Conservation (phyloP, 345 rosid genomes). For the Brassica nigra region DNA sequence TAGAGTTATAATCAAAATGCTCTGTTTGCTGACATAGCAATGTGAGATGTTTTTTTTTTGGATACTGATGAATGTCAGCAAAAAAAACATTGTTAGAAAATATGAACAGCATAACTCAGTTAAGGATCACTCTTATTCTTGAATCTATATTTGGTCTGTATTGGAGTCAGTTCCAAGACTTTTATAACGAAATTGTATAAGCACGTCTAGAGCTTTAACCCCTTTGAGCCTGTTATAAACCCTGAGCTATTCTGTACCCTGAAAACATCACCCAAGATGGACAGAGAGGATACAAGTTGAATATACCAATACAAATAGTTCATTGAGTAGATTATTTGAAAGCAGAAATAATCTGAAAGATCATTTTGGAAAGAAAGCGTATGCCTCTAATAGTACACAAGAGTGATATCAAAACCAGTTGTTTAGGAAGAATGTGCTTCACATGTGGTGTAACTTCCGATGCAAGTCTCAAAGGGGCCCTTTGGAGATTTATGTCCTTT, state of each 20-base stretch:
- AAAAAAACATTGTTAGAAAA: too few relatives aligned
- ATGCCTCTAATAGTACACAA: not conserved
- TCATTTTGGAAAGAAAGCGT: not conserved
- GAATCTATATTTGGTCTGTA: too few relatives aligned
- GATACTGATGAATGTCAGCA: not conserved
- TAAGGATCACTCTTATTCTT: not conserved
- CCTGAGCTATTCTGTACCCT: not conserved
- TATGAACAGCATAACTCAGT: too few relatives aligned
- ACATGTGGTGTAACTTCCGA: not conserved
- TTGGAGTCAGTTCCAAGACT: too few relatives aligned
- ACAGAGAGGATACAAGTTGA: not conserved
- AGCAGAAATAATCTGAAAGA: not conserved
- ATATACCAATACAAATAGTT: not conserved
- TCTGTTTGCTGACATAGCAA: too few relatives aligned
- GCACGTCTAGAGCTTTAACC: too few relatives aligned
- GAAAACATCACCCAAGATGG: not conserved
- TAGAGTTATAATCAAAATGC: too few relatives aligned
- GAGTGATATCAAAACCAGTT: not conserved
- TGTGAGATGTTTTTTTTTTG: not conserved
- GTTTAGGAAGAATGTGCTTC: not conserved
- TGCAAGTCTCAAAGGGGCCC: not conserved
- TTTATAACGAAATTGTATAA: too few relatives aligned
- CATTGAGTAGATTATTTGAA: not conserved
- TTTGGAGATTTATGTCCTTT: conserved; percentile 6
- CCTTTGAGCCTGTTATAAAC: too few relatives aligned